phyloP scores from a whole-genome alignment of 2,329 filamentous ascomycete species.

The Herpotrichia juniperi region DNA sequence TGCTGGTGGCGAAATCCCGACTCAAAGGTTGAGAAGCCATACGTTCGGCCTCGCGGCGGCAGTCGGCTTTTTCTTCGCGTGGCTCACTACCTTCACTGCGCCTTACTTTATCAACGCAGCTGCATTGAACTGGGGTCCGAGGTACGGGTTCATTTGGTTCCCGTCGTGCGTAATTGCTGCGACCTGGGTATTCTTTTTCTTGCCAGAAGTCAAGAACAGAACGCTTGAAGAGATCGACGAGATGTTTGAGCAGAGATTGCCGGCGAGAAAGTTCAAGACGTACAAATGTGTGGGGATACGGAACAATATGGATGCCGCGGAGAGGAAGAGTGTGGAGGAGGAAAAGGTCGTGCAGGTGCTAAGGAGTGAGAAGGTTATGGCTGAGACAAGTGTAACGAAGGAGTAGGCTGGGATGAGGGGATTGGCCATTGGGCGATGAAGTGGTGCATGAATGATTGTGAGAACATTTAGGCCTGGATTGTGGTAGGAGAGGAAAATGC shows the following conservation, averaged over 20 bases:
- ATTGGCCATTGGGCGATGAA: no score
- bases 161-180: slow-evolving; percentile 39
- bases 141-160: slow-evolving; percentile 64
- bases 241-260: slow-evolving; percentile 54
- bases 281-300: slow-evolving; percentile 42
- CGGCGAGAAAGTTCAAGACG: slow-evolving; percentile 51
- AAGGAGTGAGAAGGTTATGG: slow-evolving; percentile 31
- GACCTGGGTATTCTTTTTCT: slow-evolving; percentile 50
- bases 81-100: slow-evolving; percentile 64
- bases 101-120: slow-evolving; percentile 65
- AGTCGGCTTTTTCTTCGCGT: slow-evolving; percentile 60
- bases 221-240: slow-evolving; percentile 63
- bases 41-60: slow-evolving; percentile 62
- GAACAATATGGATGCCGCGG: slow-evolving; percentile 15
- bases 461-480: no score
- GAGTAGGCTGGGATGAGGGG: no score
- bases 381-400: slow-evolving; percentile 28
- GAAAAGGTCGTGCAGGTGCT: slow-evolving; percentile 32
- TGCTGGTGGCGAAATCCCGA: slow-evolving; percentile 62
- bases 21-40: slow-evolving; percentile 61
- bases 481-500: no score
- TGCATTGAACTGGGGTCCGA: slow-evolving; percentile 62
- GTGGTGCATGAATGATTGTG: no score
- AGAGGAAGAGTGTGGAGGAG: slow-evolving; percentile 29
- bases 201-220: slow-evolving; percentile 61